Evolutionary conservation across 169 alveolate genomes (phyloP).

Genomic region (Eimeria necatrix): DNA sequence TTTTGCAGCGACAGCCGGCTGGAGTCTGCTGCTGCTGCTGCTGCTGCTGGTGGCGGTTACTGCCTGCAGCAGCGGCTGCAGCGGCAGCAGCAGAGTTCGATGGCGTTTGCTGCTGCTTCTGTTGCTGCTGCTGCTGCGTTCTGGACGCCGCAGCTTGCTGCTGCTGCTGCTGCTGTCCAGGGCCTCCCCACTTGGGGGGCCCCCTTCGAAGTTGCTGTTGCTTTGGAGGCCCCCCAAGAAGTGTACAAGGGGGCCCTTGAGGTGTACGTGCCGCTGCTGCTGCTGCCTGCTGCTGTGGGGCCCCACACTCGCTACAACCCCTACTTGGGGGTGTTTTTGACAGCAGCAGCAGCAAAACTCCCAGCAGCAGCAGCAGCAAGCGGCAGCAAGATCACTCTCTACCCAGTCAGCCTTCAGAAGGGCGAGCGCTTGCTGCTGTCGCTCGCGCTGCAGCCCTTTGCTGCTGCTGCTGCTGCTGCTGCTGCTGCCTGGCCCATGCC

Average conservation of each 20-base stretch:
- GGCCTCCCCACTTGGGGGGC: neutral
- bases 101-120: neutral
- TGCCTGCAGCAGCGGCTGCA: conserved; percentile 8
- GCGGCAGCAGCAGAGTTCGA: neutral
- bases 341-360: neutral
- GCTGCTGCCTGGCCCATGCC: neutral
- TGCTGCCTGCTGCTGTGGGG: neutral
- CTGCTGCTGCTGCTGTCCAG: neutral
- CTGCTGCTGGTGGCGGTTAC: neutral
- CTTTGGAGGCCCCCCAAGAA: neutral
- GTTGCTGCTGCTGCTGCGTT: neutral
- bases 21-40: neutral
- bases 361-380: neutral
- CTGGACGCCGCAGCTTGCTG: neutral
- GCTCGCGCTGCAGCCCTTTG: conserved; percentile 7
- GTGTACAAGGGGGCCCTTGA: conserved; percentile 18
- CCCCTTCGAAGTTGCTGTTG: conserved; percentile 3
- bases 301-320: neutral
- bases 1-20: neutral
- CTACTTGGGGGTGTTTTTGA: neutral
- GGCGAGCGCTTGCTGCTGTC: neutral
- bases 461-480: neutral
- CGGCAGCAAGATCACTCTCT: neutral
- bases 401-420: neutral
- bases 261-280: neutral